Evolutionary conservation across 139 green algal species (phyloP), one percentile per base, ranked within the genome.

Genomic region (Diplosphaera chodatii): DNA sequence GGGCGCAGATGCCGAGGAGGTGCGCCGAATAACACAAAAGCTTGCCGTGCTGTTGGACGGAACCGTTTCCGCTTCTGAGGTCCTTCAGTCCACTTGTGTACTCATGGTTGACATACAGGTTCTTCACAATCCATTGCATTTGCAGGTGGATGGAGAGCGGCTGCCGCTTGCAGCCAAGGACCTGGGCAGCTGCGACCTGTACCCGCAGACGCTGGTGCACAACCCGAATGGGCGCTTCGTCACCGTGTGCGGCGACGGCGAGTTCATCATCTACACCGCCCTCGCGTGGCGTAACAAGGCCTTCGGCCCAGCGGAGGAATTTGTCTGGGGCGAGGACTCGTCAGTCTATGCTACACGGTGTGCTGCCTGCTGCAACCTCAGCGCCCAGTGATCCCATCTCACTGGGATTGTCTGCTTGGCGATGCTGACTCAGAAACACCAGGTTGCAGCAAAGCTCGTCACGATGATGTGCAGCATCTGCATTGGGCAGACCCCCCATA

Each of bases 261-360:
- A 99, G 84, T 99, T 97, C 76, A 91, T 99, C 59, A 93, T 99
- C 74, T 99, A 99, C 89, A 99, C 95, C 1, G 95, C 95, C 0
- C 84, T 99, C 32, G 95, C 95, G 0, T 99, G 95, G 95, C 84
- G 95, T n/a, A 98, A 98, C 86, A 97, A 98, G 85, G 86, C 78
- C 22, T 99, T 98, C 75, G 95, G 95, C 27, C 72, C 68, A 40
- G 82, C 89, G 0, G 79, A 95, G 37, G 93, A 99, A 72, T 97
- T 98, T 83, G 91, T 87, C 21, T 99, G 95, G 95, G 90, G 85
- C 62, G 72, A 80, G 1, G 95, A 99, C 74, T 84, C 84, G 34
- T 96, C 87, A 67, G 89, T 96, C 55, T 99, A 88, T 74, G 95
- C 91, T 23, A 92, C 90, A 55, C 81, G 48, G 48, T 59, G 48